A percentile compares a stretch with the other conserved stretches of the same genome.
These are phyloP conservation scores for Arctium lappa DNA, from an alignment of 129 eudicot species.

Conservation along the genomic window DNA sequence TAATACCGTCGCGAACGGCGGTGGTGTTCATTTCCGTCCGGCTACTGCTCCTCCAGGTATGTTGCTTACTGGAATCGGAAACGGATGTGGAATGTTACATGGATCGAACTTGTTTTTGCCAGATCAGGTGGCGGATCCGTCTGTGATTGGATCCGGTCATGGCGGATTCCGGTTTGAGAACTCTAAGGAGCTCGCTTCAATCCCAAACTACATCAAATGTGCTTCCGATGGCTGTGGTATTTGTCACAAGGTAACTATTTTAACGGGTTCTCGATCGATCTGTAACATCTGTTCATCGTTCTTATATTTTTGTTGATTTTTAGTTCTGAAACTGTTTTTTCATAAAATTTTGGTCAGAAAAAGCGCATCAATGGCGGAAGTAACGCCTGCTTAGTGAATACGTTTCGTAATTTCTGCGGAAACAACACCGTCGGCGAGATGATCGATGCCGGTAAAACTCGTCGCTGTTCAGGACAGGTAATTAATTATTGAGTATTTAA, in stretches of 20 bases:
- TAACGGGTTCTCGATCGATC: background rate
- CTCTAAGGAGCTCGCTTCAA: conserved; percentile 56
- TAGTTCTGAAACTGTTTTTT: background rate
- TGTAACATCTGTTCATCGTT: background rate
- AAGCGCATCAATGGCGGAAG: conserved; percentile 43
- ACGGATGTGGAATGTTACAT: conserved; percentile 4
- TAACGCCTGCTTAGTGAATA: conserved; percentile 12
- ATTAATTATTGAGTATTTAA: background rate
- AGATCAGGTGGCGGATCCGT: conserved; percentile 27
- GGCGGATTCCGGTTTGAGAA: conserved; percentile 17
- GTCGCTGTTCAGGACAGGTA: conserved; percentile 25
- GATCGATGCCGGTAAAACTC: conserved; percentile 15
- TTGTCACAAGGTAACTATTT: conserved; percentile 48
- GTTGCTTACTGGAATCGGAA: conserved; percentile 26
- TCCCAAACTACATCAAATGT: conserved; percentile 34
- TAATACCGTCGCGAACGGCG: background rate
- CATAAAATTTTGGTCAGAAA: conserved; percentile 31
- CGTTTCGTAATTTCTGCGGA: background rate
- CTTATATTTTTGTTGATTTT: background rate
- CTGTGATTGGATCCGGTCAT: conserved; percentile 26
- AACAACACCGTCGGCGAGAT: conserved; percentile 8
- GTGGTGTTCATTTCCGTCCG: conserved; percentile 11
- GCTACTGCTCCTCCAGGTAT: background rate
- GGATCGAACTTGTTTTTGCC: conserved; percentile 4
- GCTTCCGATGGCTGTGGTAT: conserved; percentile 34